Conservation (phyloP, 2,329 filamentous ascomycete genomes). For the Aureobasidium zeae region DNA sequence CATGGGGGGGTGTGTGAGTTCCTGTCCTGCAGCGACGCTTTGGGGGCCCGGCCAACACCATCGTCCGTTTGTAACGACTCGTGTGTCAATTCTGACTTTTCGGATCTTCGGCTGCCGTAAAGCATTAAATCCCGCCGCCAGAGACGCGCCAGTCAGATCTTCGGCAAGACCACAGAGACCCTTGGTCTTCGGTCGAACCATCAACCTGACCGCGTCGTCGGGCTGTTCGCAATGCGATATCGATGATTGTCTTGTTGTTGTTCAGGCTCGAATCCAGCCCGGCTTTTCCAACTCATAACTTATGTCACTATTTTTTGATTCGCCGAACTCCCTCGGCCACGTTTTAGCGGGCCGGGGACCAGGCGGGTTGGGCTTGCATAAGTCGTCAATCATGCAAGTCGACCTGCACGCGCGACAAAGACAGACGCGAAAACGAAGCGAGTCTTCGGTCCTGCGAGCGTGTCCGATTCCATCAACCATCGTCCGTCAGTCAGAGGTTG, state of each 20-base stretch:
- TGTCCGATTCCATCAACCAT: neutral
- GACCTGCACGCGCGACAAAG: too few relatives aligned
- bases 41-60: too few relatives aligned
- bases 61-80: too few relatives aligned
- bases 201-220: neutral
- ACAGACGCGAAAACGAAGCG: too few relatives aligned
- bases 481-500: neutral
- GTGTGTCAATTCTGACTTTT: too few relatives aligned
- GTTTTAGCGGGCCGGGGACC: constrained; percentile 4
- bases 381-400: neutral
- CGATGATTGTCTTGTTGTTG: neutral
- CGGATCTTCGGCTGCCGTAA: too few relatives aligned
- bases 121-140: too few relatives aligned
- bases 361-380: neutral
- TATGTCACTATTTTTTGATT: constrained; percentile 1
- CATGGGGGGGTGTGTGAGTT: too few relatives aligned
- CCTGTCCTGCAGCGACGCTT: too few relatives aligned
- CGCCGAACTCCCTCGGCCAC: neutral
- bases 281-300: neutral
- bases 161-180: neutral
- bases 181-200: neutral
- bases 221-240: constrained; percentile 1
- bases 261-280: neutral
- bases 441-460: neutral
- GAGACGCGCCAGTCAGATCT: too few relatives aligned